phyloP scores from a whole-genome alignment of 2,329 filamentous ascomycete species.

The Penicillium olsonii region DNA sequence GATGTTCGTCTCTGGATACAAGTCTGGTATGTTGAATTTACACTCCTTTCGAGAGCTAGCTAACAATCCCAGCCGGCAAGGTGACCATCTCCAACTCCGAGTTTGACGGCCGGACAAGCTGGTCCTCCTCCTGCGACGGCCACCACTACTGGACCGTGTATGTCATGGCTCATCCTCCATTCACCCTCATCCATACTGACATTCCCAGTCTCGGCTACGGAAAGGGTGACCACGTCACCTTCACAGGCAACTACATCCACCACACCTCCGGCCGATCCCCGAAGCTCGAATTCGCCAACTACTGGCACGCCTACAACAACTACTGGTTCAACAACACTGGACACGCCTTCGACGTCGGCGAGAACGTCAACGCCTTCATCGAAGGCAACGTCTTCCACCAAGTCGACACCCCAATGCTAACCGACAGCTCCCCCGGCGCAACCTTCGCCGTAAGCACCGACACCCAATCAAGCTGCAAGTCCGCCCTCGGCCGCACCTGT shows the following conservation, averaged over 20 bases:
- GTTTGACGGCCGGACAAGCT: conserved; percentile 57
- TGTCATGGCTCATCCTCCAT: neutral
- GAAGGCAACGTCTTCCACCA: conserved; percentile 51
- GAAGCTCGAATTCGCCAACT: conserved; percentile 56
- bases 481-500: conserved; percentile 31
- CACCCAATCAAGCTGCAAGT: conserved; percentile 23
- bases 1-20: conserved; percentile 29
- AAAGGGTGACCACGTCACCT: conserved; percentile 56
- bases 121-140: conserved; percentile 58
- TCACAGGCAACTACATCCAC: conserved; percentile 63
- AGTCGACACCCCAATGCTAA: conserved; percentile 40
- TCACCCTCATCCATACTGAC: neutral
- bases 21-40: conserved; percentile 42
- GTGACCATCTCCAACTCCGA: conserved; percentile 62
- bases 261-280: conserved; percentile 59
- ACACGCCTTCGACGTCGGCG: conserved; percentile 46
- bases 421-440: conserved; percentile 29
- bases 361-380: conserved; percentile 35
- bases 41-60: conserved; percentile 43
- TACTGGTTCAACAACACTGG: conserved; percentile 44
- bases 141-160: conserved; percentile 61
- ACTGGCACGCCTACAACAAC: conserved; percentile 52
- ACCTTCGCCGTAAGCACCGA: conserved; percentile 28
- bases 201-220: conserved; percentile 52
- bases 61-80: conserved; percentile 43